phyloP scores from a whole-genome alignment of 2,329 filamentous ascomycete genomes.

The Elsinoe necatrix region DNA sequence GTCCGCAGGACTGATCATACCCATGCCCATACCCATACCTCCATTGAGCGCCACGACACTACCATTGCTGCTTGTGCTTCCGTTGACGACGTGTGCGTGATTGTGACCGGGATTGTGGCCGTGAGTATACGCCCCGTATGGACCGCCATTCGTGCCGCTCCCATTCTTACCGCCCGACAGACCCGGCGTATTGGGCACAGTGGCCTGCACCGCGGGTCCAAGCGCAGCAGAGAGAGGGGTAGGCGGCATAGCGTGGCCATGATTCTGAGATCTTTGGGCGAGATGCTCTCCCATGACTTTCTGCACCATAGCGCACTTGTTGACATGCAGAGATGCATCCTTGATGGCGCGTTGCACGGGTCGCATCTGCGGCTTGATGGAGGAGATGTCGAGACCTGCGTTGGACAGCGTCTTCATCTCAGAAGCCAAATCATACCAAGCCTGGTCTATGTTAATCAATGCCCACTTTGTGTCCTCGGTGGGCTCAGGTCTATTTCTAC shows the following conservation, averaged over 20 bases:
- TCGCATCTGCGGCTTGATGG: constrained; percentile 65
- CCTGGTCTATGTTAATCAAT: constrained; percentile 35
- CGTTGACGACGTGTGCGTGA: not conserved
- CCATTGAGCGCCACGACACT: not conserved
- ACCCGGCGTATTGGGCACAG: constrained; percentile 59
- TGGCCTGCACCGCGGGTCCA: constrained; percentile 83
- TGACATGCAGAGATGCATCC: constrained; percentile 67
- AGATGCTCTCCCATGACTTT: constrained; percentile 40
- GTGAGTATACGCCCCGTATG: not conserved
- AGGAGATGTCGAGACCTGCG: constrained; percentile 40
- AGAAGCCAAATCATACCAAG: constrained; percentile 59
- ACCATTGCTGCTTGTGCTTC: not conserved
- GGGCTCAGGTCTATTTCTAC: constrained; percentile 16
- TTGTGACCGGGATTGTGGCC: not conserved
- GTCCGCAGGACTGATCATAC: constrained; percentile 12
- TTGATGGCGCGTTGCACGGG: constrained; percentile 77
- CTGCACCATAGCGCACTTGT: constrained; percentile 42
- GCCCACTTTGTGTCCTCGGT: not conserved
- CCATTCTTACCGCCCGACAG: constrained; percentile 2
- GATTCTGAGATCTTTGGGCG: constrained; percentile 30
- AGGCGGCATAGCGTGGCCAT: constrained; percentile 47
- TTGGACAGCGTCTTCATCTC: constrained; percentile 45
- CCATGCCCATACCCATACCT: not conserved
- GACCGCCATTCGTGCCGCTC: not conserved
- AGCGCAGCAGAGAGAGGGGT: constrained; percentile 84